These are phyloP conservation scores for Phytophthora aleatoria DNA, from an alignment of 352 stramenopile genomes.

Conservation along the genomic window DNA sequence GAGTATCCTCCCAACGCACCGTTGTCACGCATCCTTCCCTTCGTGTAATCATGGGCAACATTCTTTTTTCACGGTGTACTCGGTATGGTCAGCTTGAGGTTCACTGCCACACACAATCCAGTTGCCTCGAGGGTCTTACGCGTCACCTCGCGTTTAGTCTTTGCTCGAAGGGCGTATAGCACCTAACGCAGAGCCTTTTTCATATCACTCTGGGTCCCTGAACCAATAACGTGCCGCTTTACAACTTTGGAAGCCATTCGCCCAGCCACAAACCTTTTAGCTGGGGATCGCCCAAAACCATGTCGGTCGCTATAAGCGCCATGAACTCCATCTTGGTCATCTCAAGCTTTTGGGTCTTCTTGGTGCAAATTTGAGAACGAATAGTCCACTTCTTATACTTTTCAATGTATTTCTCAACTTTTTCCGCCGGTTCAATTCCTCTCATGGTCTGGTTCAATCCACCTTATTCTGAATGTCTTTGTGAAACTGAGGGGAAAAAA, in stretches of 20 bases:
- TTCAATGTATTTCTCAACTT: too few species aligned
- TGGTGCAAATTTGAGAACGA: neutral
- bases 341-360: neutral
- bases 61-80: neutral
- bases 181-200: neutral
- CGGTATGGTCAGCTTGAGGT: neutral
- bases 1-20: neutral
- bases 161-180: neutral
- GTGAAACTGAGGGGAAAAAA: too few species aligned
- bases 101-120: neutral
- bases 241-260: neutral
- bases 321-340: neutral
- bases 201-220: neutral
- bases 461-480: too few species aligned
- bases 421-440: too few species aligned
- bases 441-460: too few species aligned
- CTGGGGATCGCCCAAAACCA: neutral
- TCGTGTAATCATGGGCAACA: neutral
- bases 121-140: neutral
- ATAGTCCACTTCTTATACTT: neutral
- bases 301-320: neutral
- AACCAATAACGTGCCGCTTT: neutral
- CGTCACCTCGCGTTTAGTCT: neutral
- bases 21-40: neutral
- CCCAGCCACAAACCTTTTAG: neutral